A percentile compares a stretch with the other conserved stretches of the same genome.
phyloP scores from a whole-genome alignment of 108 stramenopile genomes.

The Craspedostauros australis region DNA sequence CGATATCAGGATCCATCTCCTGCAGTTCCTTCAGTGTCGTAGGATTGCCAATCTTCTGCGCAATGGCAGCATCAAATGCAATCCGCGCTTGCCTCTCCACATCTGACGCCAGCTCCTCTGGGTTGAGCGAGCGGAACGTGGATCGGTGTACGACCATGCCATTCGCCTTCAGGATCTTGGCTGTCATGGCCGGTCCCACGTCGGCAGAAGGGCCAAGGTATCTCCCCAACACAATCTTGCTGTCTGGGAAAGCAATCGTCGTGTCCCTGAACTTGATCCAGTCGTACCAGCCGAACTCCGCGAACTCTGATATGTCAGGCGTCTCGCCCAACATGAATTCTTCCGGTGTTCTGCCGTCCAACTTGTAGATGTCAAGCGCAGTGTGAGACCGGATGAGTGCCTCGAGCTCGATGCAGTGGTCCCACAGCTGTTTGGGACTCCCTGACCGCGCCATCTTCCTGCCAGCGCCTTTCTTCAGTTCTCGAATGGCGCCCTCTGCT shows the following conservation, averaged over 20 bases:
- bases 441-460: constrained; percentile 5
- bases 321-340: constrained; percentile 24
- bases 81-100: too few species aligned
- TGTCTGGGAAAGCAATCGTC: too few species aligned
- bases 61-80: too few species aligned
- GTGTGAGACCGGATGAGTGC: constrained; percentile 17
- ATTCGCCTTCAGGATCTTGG: constrained; percentile 12
- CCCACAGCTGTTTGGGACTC: constrained; percentile 15
- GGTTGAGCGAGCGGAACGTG: too few species aligned
- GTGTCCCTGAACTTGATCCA: constrained; percentile 16
- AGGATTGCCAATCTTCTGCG: too few species aligned
- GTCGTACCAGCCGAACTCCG: constrained; percentile 31
- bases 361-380: constrained; percentile 3
- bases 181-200: constrained; percentile 5
- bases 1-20: neutral
- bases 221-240: too few species aligned
- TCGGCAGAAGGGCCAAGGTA: constrained; percentile 23
- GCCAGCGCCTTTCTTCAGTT: constrained; percentile 13
- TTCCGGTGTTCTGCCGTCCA: constrained; percentile 19
- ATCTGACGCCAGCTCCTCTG: too few species aligned
- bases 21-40: constrained; percentile 1
- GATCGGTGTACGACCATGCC: constrained; percentile 17
- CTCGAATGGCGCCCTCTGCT: constrained; percentile 20
- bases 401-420: constrained; percentile 14
- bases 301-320: constrained; percentile 30